Evolutionary conservation across 1,139 yeast species (phyloP), one percentile per base, ranked within the genome.

Genomic region (Geotrichum phurueaensis): DNA sequence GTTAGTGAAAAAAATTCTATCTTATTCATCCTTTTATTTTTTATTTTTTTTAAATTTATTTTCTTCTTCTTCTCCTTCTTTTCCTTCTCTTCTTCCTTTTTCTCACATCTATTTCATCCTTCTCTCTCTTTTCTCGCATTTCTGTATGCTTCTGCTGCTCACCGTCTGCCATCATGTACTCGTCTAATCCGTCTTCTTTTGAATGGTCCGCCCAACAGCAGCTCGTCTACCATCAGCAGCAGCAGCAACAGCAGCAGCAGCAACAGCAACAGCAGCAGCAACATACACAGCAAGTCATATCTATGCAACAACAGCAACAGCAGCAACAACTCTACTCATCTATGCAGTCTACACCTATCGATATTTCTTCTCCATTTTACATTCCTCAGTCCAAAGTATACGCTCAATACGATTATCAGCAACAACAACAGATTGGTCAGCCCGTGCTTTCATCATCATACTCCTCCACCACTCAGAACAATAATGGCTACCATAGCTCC

Each of bases 241-340:
- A 56, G 39, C 58, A 50, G 25, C 53, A 50, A 36, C 58, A 56
- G n/a, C 58, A 49, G 10, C 58, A 50, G n/a, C 58, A 56, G 31
- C 57, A 54, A 25, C 57, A 48, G 13, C 53, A 49, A 10, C 53
- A 51, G 36, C 59, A 51, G 13, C 58, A 55, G 50, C 53, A 36
- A 43, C 53, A 47, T 10, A 10, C n/a, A 18, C 43, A 54, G 36
- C 57, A 43, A 54, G 7, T 18, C 23, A 39, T 39, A 39, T 27
- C 53, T 18, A 36, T 15, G 36, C 57, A 27, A 13, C 59, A 43
- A 18, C 54, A 56, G 20, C 33, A 53, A 9, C 48, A 39, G n/a
- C 50, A 48, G n/a, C 51, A 48, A 12, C 51, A 48, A 10, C 18
- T 48, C 7, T 25, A 48, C 27, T 48, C 47, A 15, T n/a, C 51